phyloP scores from a whole-genome alignment of 2,329 filamentous ascomycete genomes.

The Fusarium temperatum region DNA sequence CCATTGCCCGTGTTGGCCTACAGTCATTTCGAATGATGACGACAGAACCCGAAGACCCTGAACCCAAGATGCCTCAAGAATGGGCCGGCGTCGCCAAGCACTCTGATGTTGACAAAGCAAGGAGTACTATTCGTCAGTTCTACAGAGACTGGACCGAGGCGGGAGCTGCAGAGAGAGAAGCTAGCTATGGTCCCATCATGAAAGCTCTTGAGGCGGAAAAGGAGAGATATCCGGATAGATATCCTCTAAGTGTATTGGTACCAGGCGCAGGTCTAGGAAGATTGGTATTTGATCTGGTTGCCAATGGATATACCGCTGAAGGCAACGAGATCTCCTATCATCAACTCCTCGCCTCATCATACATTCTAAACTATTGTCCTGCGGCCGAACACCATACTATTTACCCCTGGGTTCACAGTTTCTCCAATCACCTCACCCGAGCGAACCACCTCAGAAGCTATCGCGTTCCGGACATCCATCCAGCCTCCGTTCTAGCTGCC shows the following conservation, averaged over 20 bases:
- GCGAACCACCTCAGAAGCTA: slow-evolving; percentile 79
- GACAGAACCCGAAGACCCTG: slow-evolving; percentile 48
- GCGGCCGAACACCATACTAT: slow-evolving; percentile 72
- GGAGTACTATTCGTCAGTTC: slow-evolving; percentile 91
- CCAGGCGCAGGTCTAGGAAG: slow-evolving; percentile 91
- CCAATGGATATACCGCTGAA: slow-evolving; percentile 76
- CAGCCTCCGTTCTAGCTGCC: slow-evolving; percentile 62
- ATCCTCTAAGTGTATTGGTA: slow-evolving; percentile 74
- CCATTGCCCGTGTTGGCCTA: slow-evolving; percentile 77
- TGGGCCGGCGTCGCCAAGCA: slow-evolving; percentile 78
- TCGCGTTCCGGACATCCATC: slow-evolving; percentile 82
- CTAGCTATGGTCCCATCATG: slow-evolving; percentile 80
- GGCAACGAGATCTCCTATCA: slow-evolving; percentile 98
- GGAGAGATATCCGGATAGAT: slow-evolving; percentile 40
- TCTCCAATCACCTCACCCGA: slow-evolving; percentile 84
- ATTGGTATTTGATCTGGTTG: slow-evolving; percentile 86
- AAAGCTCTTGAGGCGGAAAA: slow-evolving; percentile 66
- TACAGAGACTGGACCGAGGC: slow-evolving; percentile 93
- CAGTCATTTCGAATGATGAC: slow-evolving; percentile 69
- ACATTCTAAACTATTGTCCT: slow-evolving; percentile 75
- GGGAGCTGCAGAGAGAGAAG: slow-evolving; percentile 76
- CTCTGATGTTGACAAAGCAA: slow-evolving; percentile 86
- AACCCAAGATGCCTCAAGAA: slow-evolving; percentile 62
- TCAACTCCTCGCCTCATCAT: slow-evolving; percentile 85
- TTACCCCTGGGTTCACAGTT: slow-evolving; percentile 86